These are phyloP conservation scores for Spathaspora sp. DNA, from an alignment of 1,139 yeast genomes.

Conservation along the genomic window DNA sequence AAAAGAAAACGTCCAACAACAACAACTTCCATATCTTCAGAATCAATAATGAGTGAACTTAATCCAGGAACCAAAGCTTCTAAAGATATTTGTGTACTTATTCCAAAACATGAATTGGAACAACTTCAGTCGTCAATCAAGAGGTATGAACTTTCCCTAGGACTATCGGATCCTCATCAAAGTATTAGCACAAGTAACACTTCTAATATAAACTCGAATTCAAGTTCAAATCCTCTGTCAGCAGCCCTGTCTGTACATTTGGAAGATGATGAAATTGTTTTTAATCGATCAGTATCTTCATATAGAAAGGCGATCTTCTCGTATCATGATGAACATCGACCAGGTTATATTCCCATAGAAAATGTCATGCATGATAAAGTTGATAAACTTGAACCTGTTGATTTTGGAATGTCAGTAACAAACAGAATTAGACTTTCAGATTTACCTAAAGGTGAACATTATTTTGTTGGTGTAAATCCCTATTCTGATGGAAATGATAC, in stretches of 20 bases:
- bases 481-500: constrained; percentile 21
- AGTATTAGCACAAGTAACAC: background rate
- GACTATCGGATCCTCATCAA: background rate
- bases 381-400: constrained; percentile 5
- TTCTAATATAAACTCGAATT: background rate
- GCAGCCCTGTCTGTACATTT: background rate
- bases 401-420: constrained; percentile 7
- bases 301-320: constrained; percentile 10
- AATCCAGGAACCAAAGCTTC: background rate
- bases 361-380: constrained; percentile 9
- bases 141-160: constrained; percentile 9
- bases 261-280: constrained; percentile 8
- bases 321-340: constrained; percentile 14
- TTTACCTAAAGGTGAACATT: constrained; percentile 8
- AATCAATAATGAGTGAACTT: background rate
- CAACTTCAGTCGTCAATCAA: constrained; percentile 13
- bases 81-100: constrained; percentile 15
- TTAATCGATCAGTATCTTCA: constrained; percentile 9
- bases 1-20: background rate
- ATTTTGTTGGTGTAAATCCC: constrained; percentile 22
- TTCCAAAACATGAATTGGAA: constrained; percentile 15
- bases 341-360: constrained; percentile 13
- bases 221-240: background rate
- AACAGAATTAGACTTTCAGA: constrained; percentile 9
- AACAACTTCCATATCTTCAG: background rate